Percentiles rank a stretch among this genome's conserved stretches.
These are phyloP conservation scores for Boeremia lycopersici DNA, from an alignment of 2,329 filamentous ascomycete species.

Conservation along the genomic window DNA sequence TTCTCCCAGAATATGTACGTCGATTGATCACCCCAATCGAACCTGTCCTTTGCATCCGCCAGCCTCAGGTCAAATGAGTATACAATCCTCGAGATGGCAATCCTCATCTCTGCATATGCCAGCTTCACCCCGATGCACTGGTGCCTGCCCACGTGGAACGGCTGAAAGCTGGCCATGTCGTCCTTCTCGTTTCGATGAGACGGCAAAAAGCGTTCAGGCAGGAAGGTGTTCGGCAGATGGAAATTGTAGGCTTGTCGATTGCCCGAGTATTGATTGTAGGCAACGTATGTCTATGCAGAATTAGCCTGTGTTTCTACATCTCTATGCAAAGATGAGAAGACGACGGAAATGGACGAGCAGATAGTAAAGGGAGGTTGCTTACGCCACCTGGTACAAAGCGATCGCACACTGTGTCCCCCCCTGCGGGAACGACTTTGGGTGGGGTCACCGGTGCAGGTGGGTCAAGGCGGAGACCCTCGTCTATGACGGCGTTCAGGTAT, in stretches of 20 bases:
- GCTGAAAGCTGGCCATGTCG: conserved; percentile 28
- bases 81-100: conserved; percentile 49
- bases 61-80: conserved; percentile 47
- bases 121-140: conserved; percentile 36
- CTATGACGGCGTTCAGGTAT: conserved; percentile 43
- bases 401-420: conserved; percentile 30
- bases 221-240: conserved; percentile 35
- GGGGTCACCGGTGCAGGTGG: conserved; percentile 28
- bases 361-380: too few relatives aligned
- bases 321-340: too few relatives aligned
- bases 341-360: too few relatives aligned
- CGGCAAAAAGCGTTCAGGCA: conserved; percentile 44
- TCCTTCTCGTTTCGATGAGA: conserved; percentile 28
- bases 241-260: conserved; percentile 38
- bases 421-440: conserved; percentile 28
- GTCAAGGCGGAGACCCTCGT: conserved; percentile 46
- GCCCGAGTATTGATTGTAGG: conserved; percentile 36
- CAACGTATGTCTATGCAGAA: conserved; percentile 31
- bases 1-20: conserved; percentile 34
- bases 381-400: conserved; percentile 32
- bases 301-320: background rate
- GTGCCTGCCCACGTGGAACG: conserved; percentile 36
- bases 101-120: conserved; percentile 41
- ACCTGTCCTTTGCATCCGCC: conserved; percentile 15
- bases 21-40: conserved; percentile 33